phyloP scores from a whole-genome alignment of 2,329 filamentous ascomycete species.

The Verruconis gallopava region DNA sequence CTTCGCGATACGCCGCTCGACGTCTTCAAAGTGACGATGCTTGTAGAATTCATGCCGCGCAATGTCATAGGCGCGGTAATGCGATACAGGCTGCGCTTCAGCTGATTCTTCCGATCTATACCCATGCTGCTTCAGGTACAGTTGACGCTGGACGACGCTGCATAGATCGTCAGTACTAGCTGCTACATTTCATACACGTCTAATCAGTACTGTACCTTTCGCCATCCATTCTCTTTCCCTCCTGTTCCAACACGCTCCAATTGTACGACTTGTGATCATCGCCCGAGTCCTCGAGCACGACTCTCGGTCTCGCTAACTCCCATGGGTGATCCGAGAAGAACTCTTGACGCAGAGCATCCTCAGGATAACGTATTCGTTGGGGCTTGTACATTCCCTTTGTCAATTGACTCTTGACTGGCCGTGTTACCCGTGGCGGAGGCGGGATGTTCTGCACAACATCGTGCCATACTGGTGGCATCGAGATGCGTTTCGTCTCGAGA shows the following conservation, averaged over 20 bases:
- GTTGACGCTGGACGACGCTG: conserved; percentile 84
- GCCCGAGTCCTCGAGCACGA: conserved; percentile 76
- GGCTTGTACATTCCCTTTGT: conserved; percentile 69
- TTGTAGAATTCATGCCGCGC: conserved; percentile 86
- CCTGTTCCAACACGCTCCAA: conserved; percentile 65
- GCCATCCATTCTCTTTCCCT: conserved; percentile 63
- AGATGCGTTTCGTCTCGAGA: conserved; percentile 30
- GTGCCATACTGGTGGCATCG: conserved; percentile 41
- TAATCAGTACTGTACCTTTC: no score
- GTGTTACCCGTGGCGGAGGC: conserved; percentile 46
- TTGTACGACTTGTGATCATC: conserved; percentile 63
- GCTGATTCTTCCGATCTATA: conserved; percentile 46
- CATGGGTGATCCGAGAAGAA: conserved; percentile 95
- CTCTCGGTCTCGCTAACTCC: conserved; percentile 80
- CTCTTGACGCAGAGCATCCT: conserved; percentile 64
- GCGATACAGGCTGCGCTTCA: no score
- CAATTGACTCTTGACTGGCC: conserved; percentile 39
- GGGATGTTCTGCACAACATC: conserved; percentile 43
- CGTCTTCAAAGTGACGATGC: conserved; percentile 67
- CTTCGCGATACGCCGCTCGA: conserved; percentile 66
- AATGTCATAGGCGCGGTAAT: conserved; percentile 58
- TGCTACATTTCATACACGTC: no score
- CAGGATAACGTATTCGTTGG: conserved; percentile 62
- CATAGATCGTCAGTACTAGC: conserved; percentile 11
- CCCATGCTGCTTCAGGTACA: conserved; percentile 57